Conservation (phyloP, 2,329 filamentous ascomycete genomes). For the Coniochaeta hoffmannii region DNA sequence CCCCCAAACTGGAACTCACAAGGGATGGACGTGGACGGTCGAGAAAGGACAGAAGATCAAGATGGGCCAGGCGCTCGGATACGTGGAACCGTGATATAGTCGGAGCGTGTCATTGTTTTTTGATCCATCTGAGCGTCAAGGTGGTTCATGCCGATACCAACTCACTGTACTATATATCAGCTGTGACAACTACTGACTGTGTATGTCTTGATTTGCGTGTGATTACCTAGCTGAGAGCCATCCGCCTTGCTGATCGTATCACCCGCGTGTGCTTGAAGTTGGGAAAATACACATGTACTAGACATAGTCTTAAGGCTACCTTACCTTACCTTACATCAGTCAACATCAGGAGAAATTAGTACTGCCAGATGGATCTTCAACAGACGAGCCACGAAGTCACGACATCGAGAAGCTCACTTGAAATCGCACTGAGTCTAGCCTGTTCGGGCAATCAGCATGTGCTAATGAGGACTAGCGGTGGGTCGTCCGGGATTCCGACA, state of each 20-base stretch:
- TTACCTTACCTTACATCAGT: too few relatives aligned
- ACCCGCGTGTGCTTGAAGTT: too few relatives aligned
- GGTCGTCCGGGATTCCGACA: neutral
- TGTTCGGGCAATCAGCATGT: neutral
- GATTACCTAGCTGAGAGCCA: too few relatives aligned
- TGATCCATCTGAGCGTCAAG: neutral
- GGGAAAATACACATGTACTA: too few relatives aligned
- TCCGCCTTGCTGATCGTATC: too few relatives aligned
- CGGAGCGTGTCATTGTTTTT: neutral
- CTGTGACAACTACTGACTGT: too few relatives aligned
- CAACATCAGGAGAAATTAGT: too few relatives aligned
- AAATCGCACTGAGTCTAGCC: neutral
- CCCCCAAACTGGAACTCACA: slow-evolving; percentile 44
- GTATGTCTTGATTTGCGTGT: neutral
- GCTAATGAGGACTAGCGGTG: neutral
- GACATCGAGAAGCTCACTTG: too few relatives aligned
- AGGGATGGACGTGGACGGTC: slow-evolving; percentile 79
- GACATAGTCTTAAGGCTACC: too few relatives aligned
- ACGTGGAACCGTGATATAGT: slow-evolving; percentile 44
- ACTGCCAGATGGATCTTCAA: too few relatives aligned
- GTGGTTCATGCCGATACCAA: neutral
- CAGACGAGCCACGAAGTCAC: too few relatives aligned
- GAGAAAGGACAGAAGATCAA: slow-evolving; percentile 82
- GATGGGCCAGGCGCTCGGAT: slow-evolving; percentile 80
- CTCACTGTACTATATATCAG: neutral